Percentiles rank a stretch among this genome's conserved stretches.
Evolutionary conservation across 768 basidiomycete genomes (phyloP).

Genomic region (Lentinula detonsa): DNA sequence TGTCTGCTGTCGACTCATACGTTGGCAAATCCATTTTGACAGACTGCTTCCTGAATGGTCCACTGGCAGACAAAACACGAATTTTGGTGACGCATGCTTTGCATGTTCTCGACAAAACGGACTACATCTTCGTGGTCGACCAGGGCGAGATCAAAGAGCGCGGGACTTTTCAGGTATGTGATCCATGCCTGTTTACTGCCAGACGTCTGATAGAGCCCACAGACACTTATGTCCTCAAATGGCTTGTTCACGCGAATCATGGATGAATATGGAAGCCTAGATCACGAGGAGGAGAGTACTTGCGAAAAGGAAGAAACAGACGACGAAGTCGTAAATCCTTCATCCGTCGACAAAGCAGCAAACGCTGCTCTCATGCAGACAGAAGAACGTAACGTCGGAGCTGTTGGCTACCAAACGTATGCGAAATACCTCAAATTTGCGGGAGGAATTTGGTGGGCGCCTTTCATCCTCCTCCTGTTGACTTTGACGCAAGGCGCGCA

Average conservation of each 20-base stretch:
- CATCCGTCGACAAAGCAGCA: slow-evolving; percentile 4
- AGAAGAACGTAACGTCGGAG: slow-evolving; percentile 55
- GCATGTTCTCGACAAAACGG: slow-evolving; percentile 50
- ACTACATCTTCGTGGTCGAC: slow-evolving; percentile 62
- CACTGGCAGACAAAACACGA: slow-evolving; percentile 47
- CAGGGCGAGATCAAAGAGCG: slow-evolving; percentile 54
- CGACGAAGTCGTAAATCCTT: slow-evolving; percentile 7
- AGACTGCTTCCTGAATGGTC: slow-evolving; percentile 50
- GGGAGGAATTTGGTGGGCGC: slow-evolving; percentile 42
- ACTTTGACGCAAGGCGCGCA: slow-evolving; percentile 41
- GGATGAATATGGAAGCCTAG: slow-evolving; percentile 47
- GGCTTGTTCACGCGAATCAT: slow-evolving; percentile 21
- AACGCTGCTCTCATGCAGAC: slow-evolving; percentile 7
- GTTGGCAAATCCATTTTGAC: slow-evolving; percentile 65
- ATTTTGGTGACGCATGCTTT: slow-evolving; percentile 59
- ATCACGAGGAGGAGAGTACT: slow-evolving; percentile 13
- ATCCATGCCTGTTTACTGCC: neutral
- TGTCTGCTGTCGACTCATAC: slow-evolving; percentile 74
- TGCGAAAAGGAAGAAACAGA: neutral
- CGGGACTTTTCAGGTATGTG: slow-evolving; percentile 48
- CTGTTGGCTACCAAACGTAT: slow-evolving; percentile 45
- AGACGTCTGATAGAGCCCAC: neutral
- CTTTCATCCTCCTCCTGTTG: slow-evolving; percentile 40
- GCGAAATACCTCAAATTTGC: slow-evolving; percentile 39
- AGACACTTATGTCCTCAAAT: slow-evolving; percentile 8